Conservation (phyloP, 352 stramenopile species). For the Halophytophthora batemanensis region DNA sequence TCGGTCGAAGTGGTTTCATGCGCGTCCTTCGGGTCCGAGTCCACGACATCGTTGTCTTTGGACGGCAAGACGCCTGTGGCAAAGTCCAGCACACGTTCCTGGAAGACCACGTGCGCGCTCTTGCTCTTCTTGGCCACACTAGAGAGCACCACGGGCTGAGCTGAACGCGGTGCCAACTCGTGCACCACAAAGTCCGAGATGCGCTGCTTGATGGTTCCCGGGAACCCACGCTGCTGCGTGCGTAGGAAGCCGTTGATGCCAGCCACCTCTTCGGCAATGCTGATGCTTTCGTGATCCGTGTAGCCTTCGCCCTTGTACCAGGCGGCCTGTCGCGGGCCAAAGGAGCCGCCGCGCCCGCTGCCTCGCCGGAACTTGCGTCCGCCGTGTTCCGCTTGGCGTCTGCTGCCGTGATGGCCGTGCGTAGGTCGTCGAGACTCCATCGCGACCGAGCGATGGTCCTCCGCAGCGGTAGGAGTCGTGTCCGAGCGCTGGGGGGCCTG, state of each 20-base stretch:
- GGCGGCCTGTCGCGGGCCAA: conserved; percentile 12
- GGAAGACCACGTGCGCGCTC: conserved; percentile 25
- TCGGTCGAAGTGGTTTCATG: neutral
- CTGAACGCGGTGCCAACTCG: conserved; percentile 36
- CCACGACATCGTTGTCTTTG: neutral
- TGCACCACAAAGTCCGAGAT: conserved; percentile 87
- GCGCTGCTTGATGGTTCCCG: conserved; percentile 74
- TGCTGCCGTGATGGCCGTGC: conserved; percentile 15
- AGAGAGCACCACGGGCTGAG: conserved; percentile 31
- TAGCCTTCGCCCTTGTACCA: conserved; percentile 65
- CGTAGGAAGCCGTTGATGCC: conserved; percentile 56
- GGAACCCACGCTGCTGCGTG: conserved; percentile 40
- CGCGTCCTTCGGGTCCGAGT: neutral
- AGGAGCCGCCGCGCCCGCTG: conserved; percentile 3
- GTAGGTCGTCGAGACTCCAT: conserved; percentile 23
- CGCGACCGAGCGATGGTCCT: neutral
- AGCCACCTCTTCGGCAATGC: conserved; percentile 59
- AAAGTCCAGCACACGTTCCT: conserved; percentile 40
- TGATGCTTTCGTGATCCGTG: conserved; percentile 59
- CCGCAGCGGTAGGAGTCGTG: neutral
- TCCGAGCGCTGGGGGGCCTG: neutral
- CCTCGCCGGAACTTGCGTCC: conserved; percentile 18
- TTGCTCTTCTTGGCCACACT: conserved; percentile 40
- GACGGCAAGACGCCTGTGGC: conserved; percentile 5
- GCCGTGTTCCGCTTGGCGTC: conserved; percentile 19